A percentile compares a stretch with the other conserved stretches of the same genome.
Evolutionary conservation across 2,329 filamentous ascomycete genomes (phyloP).

Genomic region (Chaetomium olivaceum): DNA sequence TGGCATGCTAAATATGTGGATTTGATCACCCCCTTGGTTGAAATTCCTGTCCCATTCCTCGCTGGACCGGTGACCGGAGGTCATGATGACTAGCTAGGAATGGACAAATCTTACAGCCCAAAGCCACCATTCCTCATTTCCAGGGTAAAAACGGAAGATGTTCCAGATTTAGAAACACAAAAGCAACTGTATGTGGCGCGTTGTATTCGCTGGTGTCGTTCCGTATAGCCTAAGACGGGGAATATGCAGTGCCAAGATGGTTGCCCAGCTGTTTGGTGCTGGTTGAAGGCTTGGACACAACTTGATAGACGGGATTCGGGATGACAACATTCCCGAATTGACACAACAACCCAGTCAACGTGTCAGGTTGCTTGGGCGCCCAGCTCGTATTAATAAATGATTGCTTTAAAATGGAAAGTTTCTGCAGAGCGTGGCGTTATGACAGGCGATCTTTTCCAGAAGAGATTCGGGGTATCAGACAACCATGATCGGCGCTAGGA

Average conservation of each 20-base stretch:
- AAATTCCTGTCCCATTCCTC: not conserved
- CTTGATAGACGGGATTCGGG: not conserved
- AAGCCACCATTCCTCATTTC: slow-evolving; percentile 4
- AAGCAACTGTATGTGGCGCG: not conserved
- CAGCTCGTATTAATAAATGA: slow-evolving; percentile 10
- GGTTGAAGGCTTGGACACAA: slow-evolving; percentile 1
- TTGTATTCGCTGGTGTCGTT: not conserved
- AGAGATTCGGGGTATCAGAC: not conserved
- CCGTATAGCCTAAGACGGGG: slow-evolving; percentile 14
- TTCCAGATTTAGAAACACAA: slow-evolving; percentile 21
- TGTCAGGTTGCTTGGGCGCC: not conserved
- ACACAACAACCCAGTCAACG: slow-evolving; percentile 2
- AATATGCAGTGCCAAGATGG: slow-evolving; percentile 20
- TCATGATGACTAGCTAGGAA: slow-evolving; percentile 3
- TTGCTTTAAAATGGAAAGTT: not conserved
- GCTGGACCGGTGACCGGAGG: not conserved
- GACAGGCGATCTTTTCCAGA: not conserved
- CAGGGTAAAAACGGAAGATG: slow-evolving; percentile 17
- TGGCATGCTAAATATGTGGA: slow-evolving; percentile 11
- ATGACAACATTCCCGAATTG: slow-evolving; percentile 17
- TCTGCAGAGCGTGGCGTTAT: not conserved
- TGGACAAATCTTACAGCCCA: not conserved
- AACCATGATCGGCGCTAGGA: not conserved
- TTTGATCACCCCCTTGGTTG: too few relatives aligned
- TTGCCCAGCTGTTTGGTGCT: slow-evolving; percentile 1